Percentiles rank a stretch among this genome's conserved stretches.
phyloP scores from a whole-genome alignment of 768 basidiomycete genomes.

The Cantharellus cinnabarinus region DNA sequence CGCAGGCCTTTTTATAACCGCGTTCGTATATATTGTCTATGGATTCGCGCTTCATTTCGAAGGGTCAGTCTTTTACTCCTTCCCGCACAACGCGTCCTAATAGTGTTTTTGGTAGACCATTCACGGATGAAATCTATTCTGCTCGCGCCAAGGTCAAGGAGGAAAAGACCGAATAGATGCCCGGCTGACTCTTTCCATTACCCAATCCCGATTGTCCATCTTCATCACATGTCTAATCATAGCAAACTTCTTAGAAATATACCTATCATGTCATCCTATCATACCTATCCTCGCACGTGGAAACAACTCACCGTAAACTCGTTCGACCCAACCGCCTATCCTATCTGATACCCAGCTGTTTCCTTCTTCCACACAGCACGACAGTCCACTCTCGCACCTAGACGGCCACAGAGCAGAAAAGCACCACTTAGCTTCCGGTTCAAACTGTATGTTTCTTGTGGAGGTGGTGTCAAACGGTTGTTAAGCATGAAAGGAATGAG shows the following conservation, averaged over 20 bases:
- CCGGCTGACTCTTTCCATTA: conserved; percentile 47
- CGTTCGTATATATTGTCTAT: conserved; percentile 73
- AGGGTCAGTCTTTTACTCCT: conserved; percentile 36
- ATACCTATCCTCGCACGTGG: too few relatives aligned
- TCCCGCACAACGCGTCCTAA: background rate
- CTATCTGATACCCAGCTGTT: conserved; percentile 20
- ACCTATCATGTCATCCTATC: too few relatives aligned
- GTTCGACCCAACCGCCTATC: background rate
- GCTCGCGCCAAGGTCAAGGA: conserved; percentile 7
- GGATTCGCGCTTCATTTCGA: conserved; percentile 69
- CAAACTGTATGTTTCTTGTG: conserved; percentile 82
- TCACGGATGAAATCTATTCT: conserved; percentile 25
- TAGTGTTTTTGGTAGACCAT: conserved; percentile 16
- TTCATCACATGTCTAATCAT: background rate
- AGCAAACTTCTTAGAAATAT: background rate
- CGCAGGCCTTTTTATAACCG: conserved; percentile 58
- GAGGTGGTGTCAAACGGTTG: conserved; percentile 78
- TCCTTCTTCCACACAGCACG: conserved; percentile 55
- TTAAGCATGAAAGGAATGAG: conserved; percentile 81
- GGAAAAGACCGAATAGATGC: conserved; percentile 13
- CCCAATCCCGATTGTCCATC: conserved; percentile 18
- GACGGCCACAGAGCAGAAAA: conserved; percentile 55
- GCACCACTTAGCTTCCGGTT: conserved; percentile 79
- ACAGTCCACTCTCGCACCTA: conserved; percentile 58
- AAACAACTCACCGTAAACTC: background rate